These are phyloP conservation scores for Amphirosellinia nigrospora DNA, from an alignment of 495 filamentous ascomycete species.

Conservation along the genomic window DNA sequence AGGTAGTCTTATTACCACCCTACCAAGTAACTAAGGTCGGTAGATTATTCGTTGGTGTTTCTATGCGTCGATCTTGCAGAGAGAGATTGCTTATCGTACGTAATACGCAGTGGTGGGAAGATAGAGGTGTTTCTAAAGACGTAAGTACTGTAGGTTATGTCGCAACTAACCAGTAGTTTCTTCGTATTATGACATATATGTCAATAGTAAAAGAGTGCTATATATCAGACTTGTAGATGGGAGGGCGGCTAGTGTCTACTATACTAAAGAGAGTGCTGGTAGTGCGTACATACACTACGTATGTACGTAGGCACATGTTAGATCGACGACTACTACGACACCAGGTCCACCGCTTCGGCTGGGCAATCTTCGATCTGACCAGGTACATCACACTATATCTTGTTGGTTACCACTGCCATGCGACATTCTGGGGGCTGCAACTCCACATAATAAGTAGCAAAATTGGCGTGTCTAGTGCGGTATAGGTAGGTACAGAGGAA, in stretches of 20 bases:
- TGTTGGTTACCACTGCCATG: slow-evolving; percentile 21
- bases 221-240: neutral
- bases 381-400: slow-evolving; percentile 20
- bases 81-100: slow-evolving; percentile 17
- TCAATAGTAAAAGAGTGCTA: neutral
- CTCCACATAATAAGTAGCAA: slow-evolving; percentile 15
- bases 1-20: slow-evolving; percentile 9
- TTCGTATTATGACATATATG: neutral
- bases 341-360: slow-evolving; percentile 15
- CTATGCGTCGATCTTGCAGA: slow-evolving; percentile 5
- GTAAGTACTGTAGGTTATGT: neutral
- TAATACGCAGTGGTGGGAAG: neutral
- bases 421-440: slow-evolving; percentile 5
- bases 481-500: slow-evolving; percentile 8
- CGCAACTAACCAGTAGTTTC: neutral
- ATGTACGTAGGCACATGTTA: neutral
- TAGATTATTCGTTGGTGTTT: slow-evolving; percentile 13
- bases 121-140: neutral
- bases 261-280: neutral
- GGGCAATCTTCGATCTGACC: slow-evolving; percentile 26
- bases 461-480: neutral
- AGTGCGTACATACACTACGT: neutral
- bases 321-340: slow-evolving; percentile 17
- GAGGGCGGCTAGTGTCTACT: neutral
- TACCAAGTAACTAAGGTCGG: slow-evolving; percentile 16